A percentile compares a stretch with the other conserved stretches of the same genome.
Evolutionary conservation across 2,329 filamentous ascomycete genomes (phyloP).

Genomic region (Fusarium euwallaceae): DNA sequence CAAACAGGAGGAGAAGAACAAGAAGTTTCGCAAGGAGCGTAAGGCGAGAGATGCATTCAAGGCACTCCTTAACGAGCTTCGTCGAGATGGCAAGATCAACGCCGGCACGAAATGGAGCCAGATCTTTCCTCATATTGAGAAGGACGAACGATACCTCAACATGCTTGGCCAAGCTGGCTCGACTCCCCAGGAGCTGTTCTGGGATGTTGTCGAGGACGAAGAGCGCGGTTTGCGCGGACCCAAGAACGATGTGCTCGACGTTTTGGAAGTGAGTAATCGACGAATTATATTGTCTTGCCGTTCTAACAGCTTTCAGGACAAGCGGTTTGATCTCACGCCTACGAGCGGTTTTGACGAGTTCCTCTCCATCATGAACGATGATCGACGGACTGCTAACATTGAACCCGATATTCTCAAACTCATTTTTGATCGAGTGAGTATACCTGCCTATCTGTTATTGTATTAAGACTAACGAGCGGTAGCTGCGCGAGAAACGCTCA

Average conservation of each 20-base stretch:
- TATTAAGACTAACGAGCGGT: constrained; percentile 17
- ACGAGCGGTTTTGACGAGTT: constrained; percentile 93
- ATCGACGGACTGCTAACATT: constrained; percentile 90
- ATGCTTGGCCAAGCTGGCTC: constrained; percentile 90
- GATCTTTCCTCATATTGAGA: constrained; percentile 78
- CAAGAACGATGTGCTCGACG: constrained; percentile 87
- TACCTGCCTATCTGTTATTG: neutral
- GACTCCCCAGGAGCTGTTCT: constrained; percentile 91
- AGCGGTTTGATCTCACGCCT: constrained; percentile 89
- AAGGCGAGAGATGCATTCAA: constrained; percentile 87
- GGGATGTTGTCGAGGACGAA: constrained; percentile 95
- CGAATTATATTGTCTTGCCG: neutral
- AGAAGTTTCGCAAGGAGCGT: constrained; percentile 84
- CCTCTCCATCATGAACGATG: constrained; percentile 82
- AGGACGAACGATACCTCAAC: constrained; percentile 85
- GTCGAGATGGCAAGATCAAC: constrained; percentile 83
- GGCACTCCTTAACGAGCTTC: constrained; percentile 80
- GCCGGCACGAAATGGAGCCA: constrained; percentile 92
- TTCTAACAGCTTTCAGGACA: constrained; percentile 70
- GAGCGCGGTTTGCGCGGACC: constrained; percentile 86
- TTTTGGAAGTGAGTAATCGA: constrained; percentile 78
- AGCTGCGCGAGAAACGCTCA: constrained; percentile 88
- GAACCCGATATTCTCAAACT: constrained; percentile 82
- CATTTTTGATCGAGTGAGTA: constrained; percentile 83
- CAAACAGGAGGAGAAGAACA: constrained; percentile 87